Conservation (phyloP, 1,284 basidiomycete species). For the Sanghuangporus sanghuang region DNA sequence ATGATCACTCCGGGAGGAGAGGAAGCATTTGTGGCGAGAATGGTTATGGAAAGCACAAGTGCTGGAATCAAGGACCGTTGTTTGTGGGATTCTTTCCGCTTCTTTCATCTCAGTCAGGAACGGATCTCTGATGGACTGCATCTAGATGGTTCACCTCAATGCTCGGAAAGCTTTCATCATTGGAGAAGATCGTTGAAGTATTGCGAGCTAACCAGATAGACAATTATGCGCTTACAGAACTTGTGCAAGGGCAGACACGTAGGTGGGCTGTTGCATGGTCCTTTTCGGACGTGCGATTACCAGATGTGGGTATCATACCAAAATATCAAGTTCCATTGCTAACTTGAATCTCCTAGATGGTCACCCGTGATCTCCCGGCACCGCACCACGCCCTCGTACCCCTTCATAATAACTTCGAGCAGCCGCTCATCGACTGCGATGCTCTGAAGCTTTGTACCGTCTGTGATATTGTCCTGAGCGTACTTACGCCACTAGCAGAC, state of each 20-base stretch:
- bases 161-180: constrained; percentile 80
- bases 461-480: constrained; percentile 22
- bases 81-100: constrained; percentile 34
- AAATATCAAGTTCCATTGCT: background rate
- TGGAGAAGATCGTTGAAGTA: constrained; percentile 53
- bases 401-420: constrained; percentile 46
- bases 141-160: constrained; percentile 89
- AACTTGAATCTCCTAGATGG: constrained; percentile 30
- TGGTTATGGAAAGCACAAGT: constrained; percentile 70
- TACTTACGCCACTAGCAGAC: constrained; percentile 34
- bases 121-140: background rate
- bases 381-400: constrained; percentile 48
- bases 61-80: constrained; percentile 37
- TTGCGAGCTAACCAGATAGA: constrained; percentile 61
- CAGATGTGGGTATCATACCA: constrained; percentile 56
- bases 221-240: constrained; percentile 83
- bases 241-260: constrained; percentile 80
- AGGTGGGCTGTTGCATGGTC: constrained; percentile 92
- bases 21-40: constrained; percentile 66
- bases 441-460: constrained; percentile 19
- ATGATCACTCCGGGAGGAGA: constrained; percentile 90
- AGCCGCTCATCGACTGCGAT: constrained; percentile 27
- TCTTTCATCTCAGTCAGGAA: background rate
- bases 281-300: constrained; percentile 54
- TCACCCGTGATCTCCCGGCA: constrained; percentile 45